These are phyloP conservation scores for Arxiozyma slooffiae DNA, from an alignment of 1,139 yeast species.

Conservation along the genomic window DNA sequence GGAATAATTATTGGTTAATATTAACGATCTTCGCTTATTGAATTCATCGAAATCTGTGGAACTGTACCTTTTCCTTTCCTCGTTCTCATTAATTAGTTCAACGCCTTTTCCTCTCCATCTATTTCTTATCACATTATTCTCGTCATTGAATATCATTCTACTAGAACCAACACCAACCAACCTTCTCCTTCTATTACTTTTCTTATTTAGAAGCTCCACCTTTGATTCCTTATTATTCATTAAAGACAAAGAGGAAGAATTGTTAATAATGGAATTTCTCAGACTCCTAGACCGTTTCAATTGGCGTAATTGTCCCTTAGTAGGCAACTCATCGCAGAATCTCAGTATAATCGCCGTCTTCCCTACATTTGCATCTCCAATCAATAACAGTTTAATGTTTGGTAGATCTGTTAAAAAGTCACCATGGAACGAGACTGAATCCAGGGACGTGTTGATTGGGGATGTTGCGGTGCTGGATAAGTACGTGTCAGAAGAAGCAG, in stretches of 20 bases:
- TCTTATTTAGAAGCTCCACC: constrained; percentile 3
- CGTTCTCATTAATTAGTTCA: not conserved
- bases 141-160: not conserved
- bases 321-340: constrained; percentile 32
- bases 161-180: not conserved
- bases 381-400: constrained; percentile 15
- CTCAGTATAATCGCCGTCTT: constrained; percentile 36
- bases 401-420: not conserved
- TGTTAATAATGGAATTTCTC: not conserved
- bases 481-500: not conserved
- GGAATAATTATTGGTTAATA: constrained; percentile 1
- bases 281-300: not conserved
- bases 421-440: not conserved
- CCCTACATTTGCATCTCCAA: constrained; percentile 38
- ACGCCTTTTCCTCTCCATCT: not conserved
- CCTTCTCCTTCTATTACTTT: constrained; percentile 7
- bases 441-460: not conserved
- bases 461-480: not conserved
- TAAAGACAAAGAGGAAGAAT: not conserved
- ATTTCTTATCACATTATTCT: not conserved
- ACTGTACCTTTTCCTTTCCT: constrained; percentile 24
- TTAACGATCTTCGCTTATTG: constrained; percentile 9
- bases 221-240: constrained; percentile 12
- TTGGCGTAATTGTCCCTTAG: constrained; percentile 16
- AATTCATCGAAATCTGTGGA: constrained; percentile 27